Conservation (phyloP, 768 basidiomycete species). For the Russula abietina region DNA sequence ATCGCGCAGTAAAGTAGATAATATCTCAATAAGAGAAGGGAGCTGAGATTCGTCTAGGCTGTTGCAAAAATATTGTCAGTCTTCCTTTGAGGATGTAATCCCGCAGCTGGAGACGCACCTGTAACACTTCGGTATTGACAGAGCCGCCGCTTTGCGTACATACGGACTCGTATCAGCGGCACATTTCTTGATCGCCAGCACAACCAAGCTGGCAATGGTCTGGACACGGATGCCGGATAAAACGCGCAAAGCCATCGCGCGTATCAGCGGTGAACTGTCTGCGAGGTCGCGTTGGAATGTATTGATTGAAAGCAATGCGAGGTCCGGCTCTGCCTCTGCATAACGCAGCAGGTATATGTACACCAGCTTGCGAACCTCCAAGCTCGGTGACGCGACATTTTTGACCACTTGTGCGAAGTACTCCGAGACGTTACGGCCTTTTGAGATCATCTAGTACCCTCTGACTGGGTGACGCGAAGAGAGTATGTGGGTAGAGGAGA, state of each 20-base stretch:
- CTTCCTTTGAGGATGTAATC: neutral
- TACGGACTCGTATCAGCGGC: conserved; percentile 90
- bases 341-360: conserved; percentile 96
- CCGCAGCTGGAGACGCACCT: conserved; percentile 42
- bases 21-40: conserved; percentile 59
- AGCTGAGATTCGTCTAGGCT: conserved; percentile 75
- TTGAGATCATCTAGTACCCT: conserved; percentile 74
- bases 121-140: conserved; percentile 83
- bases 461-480: conserved; percentile 6
- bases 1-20: conserved; percentile 61
- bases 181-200: conserved; percentile 87
- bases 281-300: conserved; percentile 96
- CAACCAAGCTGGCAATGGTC: conserved; percentile 80
- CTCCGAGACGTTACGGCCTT: conserved; percentile 82
- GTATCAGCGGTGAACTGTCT: conserved; percentile 87
- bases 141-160: conserved; percentile 86
- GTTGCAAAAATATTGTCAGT: conserved; percentile 9
- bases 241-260: conserved; percentile 93
- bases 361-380: conserved; percentile 93
- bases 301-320: conserved; percentile 93
- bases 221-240: conserved; percentile 87
- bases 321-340: conserved; percentile 89
- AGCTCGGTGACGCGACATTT: conserved; percentile 87
- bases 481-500: neutral
- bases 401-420: conserved; percentile 98